Conservation (phyloP, 176 grass and related monocot species). For the Bothriochloa decipiens region DNA sequence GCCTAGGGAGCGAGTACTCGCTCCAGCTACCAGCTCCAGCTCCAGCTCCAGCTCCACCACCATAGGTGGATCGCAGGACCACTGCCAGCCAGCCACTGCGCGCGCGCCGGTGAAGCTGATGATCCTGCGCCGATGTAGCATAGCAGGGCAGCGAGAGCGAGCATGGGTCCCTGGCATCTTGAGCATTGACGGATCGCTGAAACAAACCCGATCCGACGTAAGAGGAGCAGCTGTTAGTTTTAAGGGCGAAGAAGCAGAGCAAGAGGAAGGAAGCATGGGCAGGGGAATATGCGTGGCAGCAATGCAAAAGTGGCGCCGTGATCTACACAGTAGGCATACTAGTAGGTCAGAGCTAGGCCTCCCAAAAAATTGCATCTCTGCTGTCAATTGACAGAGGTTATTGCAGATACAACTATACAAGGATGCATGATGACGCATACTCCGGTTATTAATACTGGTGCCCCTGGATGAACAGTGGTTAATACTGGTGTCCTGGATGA, state of each 20-base stretch:
- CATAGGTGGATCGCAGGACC: conserved; percentile 25
- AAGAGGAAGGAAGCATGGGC: neutral
- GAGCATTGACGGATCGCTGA: neutral
- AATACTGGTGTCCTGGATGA: neutral
- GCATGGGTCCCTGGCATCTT: no score
- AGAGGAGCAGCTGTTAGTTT: neutral
- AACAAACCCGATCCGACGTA: neutral
- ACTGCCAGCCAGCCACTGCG: neutral
- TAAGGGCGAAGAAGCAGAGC: neutral
- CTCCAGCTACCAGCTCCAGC: neutral
- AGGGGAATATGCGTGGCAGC: neutral
- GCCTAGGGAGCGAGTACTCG: conserved; percentile 10
- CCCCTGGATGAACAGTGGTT: neutral
- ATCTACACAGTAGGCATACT: neutral
- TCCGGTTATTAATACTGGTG: neutral
- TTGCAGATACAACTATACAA: neutral
- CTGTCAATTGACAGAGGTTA: neutral
- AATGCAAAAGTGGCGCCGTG: neutral
- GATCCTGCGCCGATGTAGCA: no score
- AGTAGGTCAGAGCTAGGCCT: neutral
- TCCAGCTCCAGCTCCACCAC: neutral
- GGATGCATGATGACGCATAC: neutral
- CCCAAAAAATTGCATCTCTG: neutral
- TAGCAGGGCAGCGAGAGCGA: no score
- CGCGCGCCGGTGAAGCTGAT: neutral